A percentile compares a stretch with the other conserved stretches of the same genome.
Conservation (phyloP, 1,284 basidiomycete genomes). For the Naganishia liquefaciens region DNA sequence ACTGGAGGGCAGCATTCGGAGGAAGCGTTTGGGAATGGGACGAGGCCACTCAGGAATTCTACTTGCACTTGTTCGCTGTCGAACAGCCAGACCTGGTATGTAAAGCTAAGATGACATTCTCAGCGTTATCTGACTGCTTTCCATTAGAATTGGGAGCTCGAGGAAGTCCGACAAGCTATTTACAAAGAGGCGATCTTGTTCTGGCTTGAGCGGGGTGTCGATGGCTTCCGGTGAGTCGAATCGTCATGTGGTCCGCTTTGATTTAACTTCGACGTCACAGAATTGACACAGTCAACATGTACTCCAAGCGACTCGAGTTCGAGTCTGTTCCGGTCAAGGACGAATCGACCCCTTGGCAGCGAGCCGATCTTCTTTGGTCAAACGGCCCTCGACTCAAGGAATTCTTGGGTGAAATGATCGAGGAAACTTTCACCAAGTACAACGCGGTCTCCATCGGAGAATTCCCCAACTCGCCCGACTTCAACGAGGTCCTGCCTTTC, state of each 20-base stretch:
- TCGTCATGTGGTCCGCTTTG: background rate
- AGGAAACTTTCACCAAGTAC: conserved; percentile 53
- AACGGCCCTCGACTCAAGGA: conserved; percentile 69
- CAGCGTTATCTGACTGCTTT: background rate
- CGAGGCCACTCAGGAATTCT: conserved; percentile 55
- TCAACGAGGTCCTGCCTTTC: conserved; percentile 40
- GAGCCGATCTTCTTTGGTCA: conserved; percentile 61
- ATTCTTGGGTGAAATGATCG: conserved; percentile 67
- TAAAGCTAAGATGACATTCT: conserved; percentile 1
- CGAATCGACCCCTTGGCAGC: conserved; percentile 61
- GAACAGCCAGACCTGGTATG: conserved; percentile 58
- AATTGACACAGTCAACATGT: conserved; percentile 70
- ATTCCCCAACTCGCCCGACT: conserved; percentile 41
- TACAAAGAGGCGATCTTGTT: conserved; percentile 53
- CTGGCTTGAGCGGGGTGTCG: conserved; percentile 57
- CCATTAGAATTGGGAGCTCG: conserved; percentile 48
- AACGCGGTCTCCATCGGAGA: conserved; percentile 56
- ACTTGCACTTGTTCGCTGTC: conserved; percentile 55
- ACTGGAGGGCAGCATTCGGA: conserved; percentile 56
- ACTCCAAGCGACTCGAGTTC: conserved; percentile 65
- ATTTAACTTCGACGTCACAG: conserved; percentile 29
- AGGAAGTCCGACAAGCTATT: conserved; percentile 46
- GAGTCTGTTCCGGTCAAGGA: conserved; percentile 66
- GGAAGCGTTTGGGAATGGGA: conserved; percentile 55
- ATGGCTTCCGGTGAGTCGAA: conserved; percentile 54